Base-by-base conservation (phyloP, 306 rosid genomes). In the Spatholobus suberectus region DNA sequence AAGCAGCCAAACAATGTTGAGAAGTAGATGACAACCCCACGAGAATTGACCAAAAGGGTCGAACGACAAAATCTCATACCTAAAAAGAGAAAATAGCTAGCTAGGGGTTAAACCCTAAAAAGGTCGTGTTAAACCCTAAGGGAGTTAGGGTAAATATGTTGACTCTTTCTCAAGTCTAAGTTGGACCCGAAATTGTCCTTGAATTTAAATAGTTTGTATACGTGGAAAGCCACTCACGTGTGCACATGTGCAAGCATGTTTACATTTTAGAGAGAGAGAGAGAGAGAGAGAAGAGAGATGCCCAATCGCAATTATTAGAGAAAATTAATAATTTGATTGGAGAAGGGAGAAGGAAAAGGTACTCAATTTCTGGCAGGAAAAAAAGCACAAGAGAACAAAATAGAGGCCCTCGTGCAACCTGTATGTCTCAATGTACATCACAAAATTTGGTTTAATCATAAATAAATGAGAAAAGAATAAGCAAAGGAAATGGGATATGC, bases 331-430 rank as follows among this genome's bases (percentile, higher is more conserved):
- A 21, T 46, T 49, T 41, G 74, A 37, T 43, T 17, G 75, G 69
- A 46, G 79, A 68, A 35, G 43, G 52, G 5, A 24, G 21, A 67
- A 12, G 54, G 49, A 38, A 75, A 80, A 59, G 81, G 77, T 51
- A 20, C 77, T 67, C 76, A 85, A 76, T 75, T 68, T 84, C 10
- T 84, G 86, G 87, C 86, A 73, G 75, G 76, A 49, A 18, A 66
- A 84, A 62, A 81, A 87, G 89, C 80, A 81, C 82, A 86, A 89
- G 54, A 86, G 23, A 87, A 93, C 97, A 95, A 91, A 93, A 89
- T 46, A 87, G 92, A 90, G 90, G 89, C 94, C 93, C 98, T 91
- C 97, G 97, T 93, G 98, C 98, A 90, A 91, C 77, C 87, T 89
- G 88, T 83, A 85, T 83, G 86, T 71, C 85, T 90, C 88, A 78